Base-by-base conservation (phyloP, 345 rosid genomes). In the Citrus sp. region DNA sequence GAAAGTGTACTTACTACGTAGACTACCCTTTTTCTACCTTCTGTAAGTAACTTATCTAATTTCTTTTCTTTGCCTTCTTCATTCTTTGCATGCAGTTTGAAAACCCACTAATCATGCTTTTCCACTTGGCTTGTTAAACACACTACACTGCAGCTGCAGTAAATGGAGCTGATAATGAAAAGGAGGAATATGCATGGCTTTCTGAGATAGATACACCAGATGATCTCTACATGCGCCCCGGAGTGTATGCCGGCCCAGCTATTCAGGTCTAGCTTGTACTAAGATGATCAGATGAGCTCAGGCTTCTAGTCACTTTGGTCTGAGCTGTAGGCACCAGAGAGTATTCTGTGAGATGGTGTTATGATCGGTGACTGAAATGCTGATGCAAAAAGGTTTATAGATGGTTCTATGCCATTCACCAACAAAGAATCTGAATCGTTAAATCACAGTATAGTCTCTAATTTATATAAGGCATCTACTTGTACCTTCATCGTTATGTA, bases 161-260 rank as follows among this genome's bases (percentile, higher is more conserved):
- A 78, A 80, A 76, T 65, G 89, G 84, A 80, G 79, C 77, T 32
- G 89, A 80, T n/a, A 85, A 88, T 69, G 88, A 84, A 69, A 85
- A 89, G 21, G 86, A 84, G 74, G 90, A 91, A 7, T 84, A 86
- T 77, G 98, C 94, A 21, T 92, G 98, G 99, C 97, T 96, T 64
- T 92, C 90, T 4, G 91, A 91, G 89, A 87, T 85, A n/a, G 88
- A 83, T 21, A 84, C 94, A 9, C 97, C 98, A 3, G 92, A 86
- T 18, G 84, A 89, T 73, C 93, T 96, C 40, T 86, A 90, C 75
- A 96, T 96, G 99, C 94, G 90, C n/a, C 73, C 81, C 0, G 98
- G 93, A 27, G 75, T 64, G 60, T 96, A 96, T 74, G 76, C 76
- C 4, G 99, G 99, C 51, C 99, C 98, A 10, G 60, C 80, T 54